Evolutionary conservation across 2,329 filamentous ascomycete genomes (phyloP).

Genomic region (Neonectria punicea): DNA sequence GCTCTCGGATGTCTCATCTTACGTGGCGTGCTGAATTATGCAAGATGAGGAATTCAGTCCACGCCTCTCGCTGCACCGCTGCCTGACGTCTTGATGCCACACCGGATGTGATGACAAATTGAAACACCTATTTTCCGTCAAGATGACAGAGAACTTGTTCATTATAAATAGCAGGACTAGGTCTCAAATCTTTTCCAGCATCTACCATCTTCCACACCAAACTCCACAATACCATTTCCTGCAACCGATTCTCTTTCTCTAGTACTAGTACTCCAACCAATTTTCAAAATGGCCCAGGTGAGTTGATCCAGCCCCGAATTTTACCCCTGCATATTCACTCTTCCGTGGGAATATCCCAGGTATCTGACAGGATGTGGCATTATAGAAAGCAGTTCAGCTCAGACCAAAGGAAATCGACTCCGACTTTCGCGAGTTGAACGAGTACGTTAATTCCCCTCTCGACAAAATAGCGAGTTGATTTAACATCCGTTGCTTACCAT

Average conservation of each 20-base stretch:
- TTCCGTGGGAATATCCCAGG: neutral
- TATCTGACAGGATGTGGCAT: neutral
- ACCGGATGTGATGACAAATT: neutral
- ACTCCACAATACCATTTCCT: neutral
- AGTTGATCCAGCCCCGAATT: neutral
- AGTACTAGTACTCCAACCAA: neutral
- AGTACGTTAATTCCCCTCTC: neutral
- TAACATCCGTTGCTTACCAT: neutral
- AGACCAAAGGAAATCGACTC: neutral
- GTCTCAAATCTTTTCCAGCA: neutral
- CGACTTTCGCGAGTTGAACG: neutral
- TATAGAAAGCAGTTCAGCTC: neutral
- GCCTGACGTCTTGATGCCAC: neutral
- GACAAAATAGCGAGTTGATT: neutral
- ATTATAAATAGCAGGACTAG: neutral
- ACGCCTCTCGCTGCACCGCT: neutral
- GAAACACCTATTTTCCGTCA: neutral
- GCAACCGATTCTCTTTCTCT: too few species aligned
- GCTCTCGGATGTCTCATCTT: neutral
- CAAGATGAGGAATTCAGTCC: neutral
- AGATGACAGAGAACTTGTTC: neutral
- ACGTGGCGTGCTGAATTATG: neutral
- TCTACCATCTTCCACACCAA: neutral
- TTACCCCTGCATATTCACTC: neutral
- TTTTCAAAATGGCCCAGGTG: neutral